A percentile compares a stretch with the other conserved stretches of the same genome.
These are phyloP conservation scores for Gaultheria prostrata DNA, from an alignment of 148 eudicot species.

Conservation along the genomic window DNA sequence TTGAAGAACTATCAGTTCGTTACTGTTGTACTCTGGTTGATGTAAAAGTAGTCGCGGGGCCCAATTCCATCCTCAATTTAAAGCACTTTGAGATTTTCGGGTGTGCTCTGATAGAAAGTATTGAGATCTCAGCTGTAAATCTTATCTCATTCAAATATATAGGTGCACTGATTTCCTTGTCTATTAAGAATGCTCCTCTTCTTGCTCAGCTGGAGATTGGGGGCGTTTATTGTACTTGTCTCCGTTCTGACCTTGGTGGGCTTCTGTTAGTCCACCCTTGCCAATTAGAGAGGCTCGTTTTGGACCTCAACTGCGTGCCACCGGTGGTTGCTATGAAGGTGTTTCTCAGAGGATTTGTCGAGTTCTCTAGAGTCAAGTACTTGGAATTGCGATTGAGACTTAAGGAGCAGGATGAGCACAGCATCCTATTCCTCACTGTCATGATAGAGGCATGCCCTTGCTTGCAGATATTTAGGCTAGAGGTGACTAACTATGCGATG, in stretches of 20 bases:
- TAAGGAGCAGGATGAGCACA: background rate
- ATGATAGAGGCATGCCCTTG: background rate
- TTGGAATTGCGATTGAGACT: background rate
- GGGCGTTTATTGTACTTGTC: background rate
- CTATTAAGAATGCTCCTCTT: background rate
- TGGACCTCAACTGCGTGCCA: background rate
- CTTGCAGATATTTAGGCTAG: background rate
- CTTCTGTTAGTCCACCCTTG: too few relatives aligned
- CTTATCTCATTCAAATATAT: background rate
- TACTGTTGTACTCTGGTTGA: background rate
- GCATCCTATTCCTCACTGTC: conserved; percentile 2
- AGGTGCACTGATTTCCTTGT: background rate
- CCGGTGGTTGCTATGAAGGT: background rate
- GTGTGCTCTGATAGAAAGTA: background rate
- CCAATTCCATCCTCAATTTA: background rate
- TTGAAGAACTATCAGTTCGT: background rate
- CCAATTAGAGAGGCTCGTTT: background rate
- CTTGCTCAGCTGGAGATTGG: background rate
- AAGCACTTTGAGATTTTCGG: background rate
- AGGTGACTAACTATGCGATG: background rate
- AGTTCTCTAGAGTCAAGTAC: background rate
- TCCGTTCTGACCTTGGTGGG: too few relatives aligned
- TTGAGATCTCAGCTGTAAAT: background rate
- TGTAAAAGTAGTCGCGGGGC: background rate
- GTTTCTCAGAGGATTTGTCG: background rate